Base-by-base conservation (phyloP, 352 stramenopile genomes). In the Pythium oligandrum region DNA sequence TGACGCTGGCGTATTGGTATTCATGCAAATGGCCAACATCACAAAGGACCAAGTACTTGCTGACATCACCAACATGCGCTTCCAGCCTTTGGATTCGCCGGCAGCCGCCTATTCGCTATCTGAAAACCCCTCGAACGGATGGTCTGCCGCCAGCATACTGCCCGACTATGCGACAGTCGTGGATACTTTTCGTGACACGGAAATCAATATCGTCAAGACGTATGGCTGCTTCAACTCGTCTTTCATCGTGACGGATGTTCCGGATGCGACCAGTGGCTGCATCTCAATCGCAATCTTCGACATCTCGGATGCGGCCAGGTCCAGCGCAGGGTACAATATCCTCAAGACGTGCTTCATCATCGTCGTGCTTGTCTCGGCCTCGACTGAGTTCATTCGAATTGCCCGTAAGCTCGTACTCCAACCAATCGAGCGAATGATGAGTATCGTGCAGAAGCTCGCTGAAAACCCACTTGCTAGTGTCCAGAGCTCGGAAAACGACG, bases 351-450 rank as follows among this genome's bases (percentile, higher is more conserved):
- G 75, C 7, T 94, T 95, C 56, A 90, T 96, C 56, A 94, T 91
- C 44, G 50, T 90, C 30, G 71, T 95, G 6, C 77, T 96, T 10
- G 82, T 91, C 32, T 68, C 56, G n/a, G 77, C 75, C 4, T 91
- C 83, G 43, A 90, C 83, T 7, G 81, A 72, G 9, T 97, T 95
- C 55, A 92, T 91, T 48, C 82, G 76, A 53, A 94, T 84, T 45
- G 71, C 83, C 4, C 88, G 87, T 8, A 72, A 77, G 31, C 78
- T 96, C 38, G 86, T 97, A 26, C 78, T 96, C 10, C 73, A 95
- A 44, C 88, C 87, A 1, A 96, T 96, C 44, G 87, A 97, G 58
- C 88, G 90, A 40, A 97, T 97, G 88, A 95, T 96, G 71, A 66
- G 71, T 35, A 86, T 95, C 30, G 86, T 97, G 5, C 81, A 95